Conservation (phyloP, 2,329 filamentous ascomycete genomes). For the Alternaria tenuissima region DNA sequence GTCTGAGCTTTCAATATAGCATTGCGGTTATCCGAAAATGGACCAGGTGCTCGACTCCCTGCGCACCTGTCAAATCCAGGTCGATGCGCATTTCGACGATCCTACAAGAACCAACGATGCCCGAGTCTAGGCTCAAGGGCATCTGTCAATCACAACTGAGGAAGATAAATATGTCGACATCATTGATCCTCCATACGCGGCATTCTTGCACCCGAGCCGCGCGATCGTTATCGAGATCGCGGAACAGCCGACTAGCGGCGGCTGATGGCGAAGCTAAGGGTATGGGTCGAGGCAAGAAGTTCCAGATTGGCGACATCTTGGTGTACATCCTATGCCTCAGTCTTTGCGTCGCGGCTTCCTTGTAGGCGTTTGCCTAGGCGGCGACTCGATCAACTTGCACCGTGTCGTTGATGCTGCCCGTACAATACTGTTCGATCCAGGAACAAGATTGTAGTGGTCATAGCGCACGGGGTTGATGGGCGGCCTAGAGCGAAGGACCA, state of each 20-base stretch:
- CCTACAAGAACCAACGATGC: not conserved
- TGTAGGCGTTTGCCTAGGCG: not conserved
- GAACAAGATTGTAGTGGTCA: conserved; percentile 58
- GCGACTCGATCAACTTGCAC: not conserved
- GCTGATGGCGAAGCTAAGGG: not conserved
- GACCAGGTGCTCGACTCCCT: not conserved
- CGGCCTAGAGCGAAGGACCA: conserved; percentile 50
- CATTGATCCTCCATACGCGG: not conserved
- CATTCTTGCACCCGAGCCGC: not conserved
- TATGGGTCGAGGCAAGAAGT: not conserved
- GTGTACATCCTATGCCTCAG: not conserved
- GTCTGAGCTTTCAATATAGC: not conserved
- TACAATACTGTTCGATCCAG: conserved; percentile 57
- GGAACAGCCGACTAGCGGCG: conserved; percentile 1
- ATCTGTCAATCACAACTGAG: not conserved
- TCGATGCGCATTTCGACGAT: not conserved
- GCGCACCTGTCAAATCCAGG: not conserved
- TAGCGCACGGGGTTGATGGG: conserved; percentile 59
- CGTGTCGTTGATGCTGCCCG: conserved; percentile 54
- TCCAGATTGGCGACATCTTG: not conserved
- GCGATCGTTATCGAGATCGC: not conserved
- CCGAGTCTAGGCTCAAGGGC: not conserved
- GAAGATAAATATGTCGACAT: not conserved
- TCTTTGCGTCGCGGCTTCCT: not conserved
- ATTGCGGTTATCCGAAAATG: not conserved